A percentile compares a stretch with the other conserved stretches of the same genome.
Conservation (phyloP, 2,329 filamentous ascomycete species). For the Ceratocystis eucalypticola region DNA sequence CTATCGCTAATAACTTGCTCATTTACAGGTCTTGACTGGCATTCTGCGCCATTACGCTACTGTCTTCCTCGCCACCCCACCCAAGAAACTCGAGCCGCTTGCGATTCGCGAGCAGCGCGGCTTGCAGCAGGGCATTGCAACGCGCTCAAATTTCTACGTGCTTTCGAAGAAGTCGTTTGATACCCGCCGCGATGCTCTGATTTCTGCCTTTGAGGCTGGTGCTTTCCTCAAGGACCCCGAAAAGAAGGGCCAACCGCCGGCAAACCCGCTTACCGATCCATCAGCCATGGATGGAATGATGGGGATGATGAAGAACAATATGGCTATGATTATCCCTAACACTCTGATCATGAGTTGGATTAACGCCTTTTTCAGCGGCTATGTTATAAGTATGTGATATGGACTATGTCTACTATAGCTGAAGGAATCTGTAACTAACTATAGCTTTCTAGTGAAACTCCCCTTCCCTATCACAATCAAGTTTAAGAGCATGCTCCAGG, state of each 20-base stretch:
- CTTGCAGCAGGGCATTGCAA: slow-evolving; percentile 68
- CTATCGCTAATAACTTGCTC: background rate
- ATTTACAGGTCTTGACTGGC: slow-evolving; percentile 61
- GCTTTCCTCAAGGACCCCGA: slow-evolving; percentile 83
- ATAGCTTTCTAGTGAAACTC: slow-evolving; percentile 58
- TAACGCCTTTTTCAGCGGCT: slow-evolving; percentile 96
- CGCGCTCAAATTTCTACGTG: slow-evolving; percentile 69
- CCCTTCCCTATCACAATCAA: slow-evolving; percentile 96
- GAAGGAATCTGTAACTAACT: background rate
- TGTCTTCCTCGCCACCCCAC: slow-evolving; percentile 71
- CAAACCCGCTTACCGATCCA: slow-evolving; percentile 91
- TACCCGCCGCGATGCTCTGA: slow-evolving; percentile 64
- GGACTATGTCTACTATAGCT: background rate
- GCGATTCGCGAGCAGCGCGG: slow-evolving; percentile 76
- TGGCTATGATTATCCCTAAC: slow-evolving; percentile 99
- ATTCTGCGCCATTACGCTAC: slow-evolving; percentile 92
- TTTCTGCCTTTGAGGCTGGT: slow-evolving; percentile 70
- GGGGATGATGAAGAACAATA: slow-evolving; percentile 99
- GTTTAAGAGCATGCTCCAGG: slow-evolving; percentile 99
- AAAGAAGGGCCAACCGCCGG: slow-evolving; percentile 67
- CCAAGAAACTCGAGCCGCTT: slow-evolving; percentile 66
- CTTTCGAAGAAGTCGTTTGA: slow-evolving; percentile 68
- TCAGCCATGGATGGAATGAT: slow-evolving; percentile 99
- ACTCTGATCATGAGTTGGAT: slow-evolving; percentile 99
- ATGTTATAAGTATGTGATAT: slow-evolving; percentile 67